Evolutionary conservation across 2,329 filamentous ascomycete genomes (phyloP).

Genomic region (Zelopaecilomyces penicillatus): DNA sequence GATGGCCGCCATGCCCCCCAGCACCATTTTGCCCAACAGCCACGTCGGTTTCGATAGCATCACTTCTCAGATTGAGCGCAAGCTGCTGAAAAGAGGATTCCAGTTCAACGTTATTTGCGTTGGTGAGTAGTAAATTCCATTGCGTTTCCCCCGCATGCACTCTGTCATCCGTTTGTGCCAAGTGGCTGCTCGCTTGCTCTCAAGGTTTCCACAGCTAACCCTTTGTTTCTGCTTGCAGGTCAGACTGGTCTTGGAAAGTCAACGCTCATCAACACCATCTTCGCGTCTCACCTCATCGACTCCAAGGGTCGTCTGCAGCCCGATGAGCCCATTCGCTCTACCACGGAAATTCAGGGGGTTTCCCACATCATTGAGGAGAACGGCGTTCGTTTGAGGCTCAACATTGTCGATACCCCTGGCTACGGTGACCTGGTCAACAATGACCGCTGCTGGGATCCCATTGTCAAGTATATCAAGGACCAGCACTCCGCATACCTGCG

Average conservation of each 20-base stretch:
- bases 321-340: conserved; percentile 87
- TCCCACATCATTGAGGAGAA: conserved; percentile 99
- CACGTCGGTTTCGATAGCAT: conserved; percentile 99
- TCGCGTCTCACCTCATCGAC: conserved; percentile 97
- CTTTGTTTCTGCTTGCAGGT: conserved; percentile 43
- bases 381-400: conserved; percentile 89
- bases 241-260: conserved; percentile 99
- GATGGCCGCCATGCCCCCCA: conserved; percentile 56
- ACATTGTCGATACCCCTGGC: conserved; percentile 97
- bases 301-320: conserved; percentile 92
- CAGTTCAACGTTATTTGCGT: conserved; percentile 99
- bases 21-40: conserved; percentile 80
- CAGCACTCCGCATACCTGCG: conserved; percentile 98
- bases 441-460: conserved; percentile 99
- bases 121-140: conserved; percentile 54
- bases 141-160: not conserved
- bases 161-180: conserved; percentile 8
- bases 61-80: conserved; percentile 98
- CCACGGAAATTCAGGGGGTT: conserved; percentile 95
- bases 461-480: conserved; percentile 99
- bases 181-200: not conserved
- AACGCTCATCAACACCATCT: conserved; percentile 99
- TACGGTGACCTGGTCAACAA: conserved; percentile 99
- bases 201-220: conserved; percentile 8
- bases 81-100: conserved; percentile 98